Evolutionary conservation across 208 protist genomes (phyloP), one percentile per base, ranked within the genome.

Genomic region (Trypanosoma caninum): DNA sequence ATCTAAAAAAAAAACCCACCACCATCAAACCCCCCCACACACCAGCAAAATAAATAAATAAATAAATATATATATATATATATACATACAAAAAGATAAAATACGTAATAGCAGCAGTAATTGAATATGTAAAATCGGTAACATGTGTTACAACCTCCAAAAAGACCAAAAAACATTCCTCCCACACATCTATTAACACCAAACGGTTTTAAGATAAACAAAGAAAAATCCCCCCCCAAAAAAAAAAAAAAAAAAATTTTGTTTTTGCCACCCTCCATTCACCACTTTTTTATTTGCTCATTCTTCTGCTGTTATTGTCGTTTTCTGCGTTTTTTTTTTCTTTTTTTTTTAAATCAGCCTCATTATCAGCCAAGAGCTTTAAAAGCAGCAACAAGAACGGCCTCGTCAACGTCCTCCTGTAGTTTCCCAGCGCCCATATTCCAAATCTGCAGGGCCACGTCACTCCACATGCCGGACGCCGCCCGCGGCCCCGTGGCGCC

Each of bases 391-490:
- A 10, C 7, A 50, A 69, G 18, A 44, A 71, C 30, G 14, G 65
- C 50, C 34, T 38, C 35, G 37, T 71, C 65, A 25, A 52, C 34
- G 11, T 38, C 41, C 18, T 48, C 25, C 16, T 34, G 38, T 16
- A 28, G 13, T 16, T 41, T 8, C 3, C 9, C 25, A 9, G 35
- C 25, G 5, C 37, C 16, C 31, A 59, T 18, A 18, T 31, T 23
- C 6, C 28, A 11, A 20, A 72, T 31, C 4, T 60, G 46, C 34
- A 47, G 41, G 9, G 58, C 20, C 23, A 72, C 65, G 23, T 41
- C 16, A 10, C 46, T 22, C 65, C 65, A 72, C 65, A 72, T 37
- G 0, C 28, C 58, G 18, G 40, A 27, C 38, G 37, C 46, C 1
- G 65, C 65, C 11, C 41, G 9, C 5, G 31, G 3, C 4, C 16